Base-by-base conservation (phyloP, 768 basidiomycete genomes). In the Tylopilus sp. region DNA sequence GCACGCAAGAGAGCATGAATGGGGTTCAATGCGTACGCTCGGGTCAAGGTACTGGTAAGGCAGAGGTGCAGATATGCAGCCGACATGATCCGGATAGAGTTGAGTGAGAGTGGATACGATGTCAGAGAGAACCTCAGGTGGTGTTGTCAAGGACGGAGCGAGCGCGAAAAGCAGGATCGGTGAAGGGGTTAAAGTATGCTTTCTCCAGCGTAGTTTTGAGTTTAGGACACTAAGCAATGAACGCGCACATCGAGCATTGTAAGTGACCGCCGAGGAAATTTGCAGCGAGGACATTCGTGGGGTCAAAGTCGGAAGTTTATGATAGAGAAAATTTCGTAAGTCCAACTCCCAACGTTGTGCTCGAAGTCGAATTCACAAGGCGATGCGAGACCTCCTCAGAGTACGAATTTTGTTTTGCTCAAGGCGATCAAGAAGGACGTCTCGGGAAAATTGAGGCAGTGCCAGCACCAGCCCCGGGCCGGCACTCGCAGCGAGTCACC, bases 1-100 rank as follows among this genome's bases (percentile, higher is more conserved):
- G 47, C 86, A 80, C 1, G 82, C 85, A 9, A 88, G 62, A 22
- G 85, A 82, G 60, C 86, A 87, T 1, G 78, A 71, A 28, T 82
- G 65, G 21, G 68, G 52, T 25, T 60, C 68, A 26, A 59, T 49
- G 19, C 38, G 48, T 21, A 47, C 48, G 41, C 45, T 48, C 5
- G 17, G 40, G 36, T 53, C 55, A 3, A 53, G 3, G 45, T 37
- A 45, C 14, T 46, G 60, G 24, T 57, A 60, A n/a, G 73, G 71
- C 14, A 80, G 57, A 1, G 80, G 77, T 1, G 80, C 78, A 12
- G 83, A 79, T 40, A 89, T 76, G 61, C 87, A 89, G 4, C 88
- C 88, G 17, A 86, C 64, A 24, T 79, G 74, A 7, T 71, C 51
- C 54, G 64, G 57, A 16, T 73, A 72, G 54, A 79, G 72, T 5